Evolutionary conservation across 768 basidiomycete species (phyloP).

Genomic region (Russula brevipes): DNA sequence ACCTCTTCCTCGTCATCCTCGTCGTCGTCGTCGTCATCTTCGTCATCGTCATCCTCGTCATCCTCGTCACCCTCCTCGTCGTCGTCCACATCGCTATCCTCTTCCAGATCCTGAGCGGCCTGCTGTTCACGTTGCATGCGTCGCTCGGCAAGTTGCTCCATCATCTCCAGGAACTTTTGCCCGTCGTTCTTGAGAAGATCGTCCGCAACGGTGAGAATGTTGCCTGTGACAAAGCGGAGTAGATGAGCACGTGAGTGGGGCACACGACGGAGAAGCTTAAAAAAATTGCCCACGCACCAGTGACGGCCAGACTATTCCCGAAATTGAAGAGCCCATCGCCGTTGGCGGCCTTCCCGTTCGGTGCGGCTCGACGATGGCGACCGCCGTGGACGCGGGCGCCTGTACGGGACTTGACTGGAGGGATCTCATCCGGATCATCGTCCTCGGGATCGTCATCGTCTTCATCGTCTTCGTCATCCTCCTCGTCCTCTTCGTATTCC

Average conservation of each 20-base stretch:
- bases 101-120: slow-evolving; percentile 41
- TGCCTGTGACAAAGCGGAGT: slow-evolving; percentile 58
- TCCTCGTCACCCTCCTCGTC: slow-evolving; percentile 48
- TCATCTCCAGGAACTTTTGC: slow-evolving; percentile 99
- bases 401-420: slow-evolving; percentile 28
- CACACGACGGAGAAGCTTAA: slow-evolving; percentile 13
- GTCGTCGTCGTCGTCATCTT: slow-evolving; percentile 49
- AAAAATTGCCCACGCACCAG: slow-evolving; percentile 45
- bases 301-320: slow-evolving; percentile 77
- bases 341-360: slow-evolving; percentile 45
- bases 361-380: slow-evolving; percentile 29
- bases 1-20: slow-evolving; percentile 44
- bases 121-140: slow-evolving; percentile 88
- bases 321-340: slow-evolving; percentile 75
- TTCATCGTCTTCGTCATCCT: slow-evolving; percentile 66
- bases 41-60: slow-evolving; percentile 47
- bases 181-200: slow-evolving; percentile 98
- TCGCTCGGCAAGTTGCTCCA: slow-evolving; percentile 96
- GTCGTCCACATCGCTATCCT: slow-evolving; percentile 46
- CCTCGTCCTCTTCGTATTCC: slow-evolving; percentile 50
- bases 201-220: slow-evolving; percentile 97
- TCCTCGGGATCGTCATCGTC: slow-evolving; percentile 67
- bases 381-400: slow-evolving; percentile 28
- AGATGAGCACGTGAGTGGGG: slow-evolving; percentile 24
- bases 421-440: slow-evolving; percentile 42